Evolutionary conservation across 768 basidiomycete genomes (phyloP).

Genomic region (Tricholoma bakamatsutake): DNA sequence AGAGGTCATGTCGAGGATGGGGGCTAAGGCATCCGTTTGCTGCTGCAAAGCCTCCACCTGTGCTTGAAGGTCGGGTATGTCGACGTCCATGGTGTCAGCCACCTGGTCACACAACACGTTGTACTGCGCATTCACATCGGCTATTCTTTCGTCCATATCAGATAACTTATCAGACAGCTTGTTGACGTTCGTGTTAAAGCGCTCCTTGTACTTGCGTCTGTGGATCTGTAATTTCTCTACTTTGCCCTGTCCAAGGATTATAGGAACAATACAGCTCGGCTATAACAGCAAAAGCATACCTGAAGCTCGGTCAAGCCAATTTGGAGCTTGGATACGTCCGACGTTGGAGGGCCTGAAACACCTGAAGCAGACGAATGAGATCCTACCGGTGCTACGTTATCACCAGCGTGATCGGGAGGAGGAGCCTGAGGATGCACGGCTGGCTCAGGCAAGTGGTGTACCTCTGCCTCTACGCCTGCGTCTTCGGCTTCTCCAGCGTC

Average conservation of each 20-base stretch:
- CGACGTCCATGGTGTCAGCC: conserved; percentile 23
- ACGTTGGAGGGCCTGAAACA: conserved; percentile 1
- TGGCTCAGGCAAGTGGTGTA: not conserved
- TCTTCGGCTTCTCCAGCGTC: not conserved
- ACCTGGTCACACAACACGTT: conserved; percentile 29
- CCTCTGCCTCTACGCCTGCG: not conserved
- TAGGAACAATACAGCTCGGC: not conserved
- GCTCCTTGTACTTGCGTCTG: conserved; percentile 33
- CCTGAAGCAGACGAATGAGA: conserved; percentile 3
- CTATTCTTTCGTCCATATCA: conserved; percentile 34
- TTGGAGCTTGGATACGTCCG: not conserved
- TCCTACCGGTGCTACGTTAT: not conserved
- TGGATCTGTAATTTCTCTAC: conserved; percentile 33
- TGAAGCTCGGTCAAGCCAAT: conserved; percentile 1
- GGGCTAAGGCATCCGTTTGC: conserved; percentile 14
- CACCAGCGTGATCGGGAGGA: not conserved
- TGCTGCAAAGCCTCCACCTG: conserved; percentile 35
- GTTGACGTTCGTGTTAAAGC: conserved; percentile 36
- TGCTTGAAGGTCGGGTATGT: conserved; percentile 27
- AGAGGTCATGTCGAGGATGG: conserved; percentile 2
- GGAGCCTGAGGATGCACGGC: not conserved
- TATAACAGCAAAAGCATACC: conserved; percentile 11
- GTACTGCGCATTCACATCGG: conserved; percentile 32
- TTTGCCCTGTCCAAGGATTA: conserved; percentile 23
- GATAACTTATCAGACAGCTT: conserved; percentile 33